Evolutionary conservation across 192 early-diverging fungal species (phyloP).

Genomic region (Irineochytrium annulatum): DNA sequence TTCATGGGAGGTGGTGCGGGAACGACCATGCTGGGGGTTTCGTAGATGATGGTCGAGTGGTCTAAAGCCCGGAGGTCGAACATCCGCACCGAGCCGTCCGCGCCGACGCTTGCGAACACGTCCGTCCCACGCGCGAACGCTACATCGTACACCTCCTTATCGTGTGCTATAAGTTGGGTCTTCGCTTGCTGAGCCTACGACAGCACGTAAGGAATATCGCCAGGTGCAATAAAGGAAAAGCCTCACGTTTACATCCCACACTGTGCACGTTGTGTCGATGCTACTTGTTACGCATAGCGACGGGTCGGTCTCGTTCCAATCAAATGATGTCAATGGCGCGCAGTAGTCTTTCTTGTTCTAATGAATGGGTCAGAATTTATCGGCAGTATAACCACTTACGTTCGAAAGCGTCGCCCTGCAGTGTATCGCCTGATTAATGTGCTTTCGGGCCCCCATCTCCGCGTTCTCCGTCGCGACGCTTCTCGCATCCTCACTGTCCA

Average conservation of each 20-base stretch:
- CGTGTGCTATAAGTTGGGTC: slow-evolving; percentile 98
- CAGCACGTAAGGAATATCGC: too few species aligned
- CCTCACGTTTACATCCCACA: slow-evolving; percentile 87
- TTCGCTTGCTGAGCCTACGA: slow-evolving; percentile 83
- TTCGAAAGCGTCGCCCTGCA: slow-evolving; percentile 56
- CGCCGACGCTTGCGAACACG: slow-evolving; percentile 96
- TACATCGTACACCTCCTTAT: slow-evolving; percentile 98
- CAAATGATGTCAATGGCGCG: slow-evolving; percentile 93
- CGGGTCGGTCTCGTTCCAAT: slow-evolving; percentile 92
- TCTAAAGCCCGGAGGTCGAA: slow-evolving; percentile 95
- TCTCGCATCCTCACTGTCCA: slow-evolving; percentile 41
- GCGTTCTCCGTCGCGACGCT: background rate
- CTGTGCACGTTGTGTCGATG: slow-evolving; percentile 99
- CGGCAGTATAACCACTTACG: slow-evolving; percentile 34
- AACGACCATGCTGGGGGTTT: slow-evolving; percentile 47
- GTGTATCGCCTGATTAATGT: background rate
- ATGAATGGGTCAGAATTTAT: slow-evolving; percentile 1
- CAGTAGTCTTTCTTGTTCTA: slow-evolving; percentile 59
- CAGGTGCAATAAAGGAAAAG: slow-evolving; percentile 26
- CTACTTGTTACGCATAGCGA: slow-evolving; percentile 82
- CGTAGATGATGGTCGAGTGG: slow-evolving; percentile 97
- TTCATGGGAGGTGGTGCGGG: slow-evolving; percentile 23
- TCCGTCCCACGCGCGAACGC: slow-evolving; percentile 83
- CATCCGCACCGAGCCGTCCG: slow-evolving; percentile 94
- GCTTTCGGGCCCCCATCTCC: background rate